These are phyloP conservation scores for Chalciporus pseudorubinellus DNA, from an alignment of 768 basidiomycete genomes.

Conservation along the genomic window DNA sequence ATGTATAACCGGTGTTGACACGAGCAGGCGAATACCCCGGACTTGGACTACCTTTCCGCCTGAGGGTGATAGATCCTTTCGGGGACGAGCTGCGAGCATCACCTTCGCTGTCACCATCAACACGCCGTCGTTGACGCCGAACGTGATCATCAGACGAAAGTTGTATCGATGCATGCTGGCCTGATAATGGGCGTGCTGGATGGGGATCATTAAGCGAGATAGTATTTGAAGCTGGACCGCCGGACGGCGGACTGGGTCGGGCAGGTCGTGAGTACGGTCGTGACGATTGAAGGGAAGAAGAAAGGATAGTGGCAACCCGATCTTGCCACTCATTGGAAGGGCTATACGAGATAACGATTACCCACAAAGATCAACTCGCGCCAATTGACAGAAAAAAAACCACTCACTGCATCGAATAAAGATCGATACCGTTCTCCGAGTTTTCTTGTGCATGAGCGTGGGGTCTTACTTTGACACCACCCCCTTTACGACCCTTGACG, in stretches of 20 bases:
- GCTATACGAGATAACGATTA: conserved; percentile 35
- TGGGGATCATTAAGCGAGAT: conserved; percentile 16
- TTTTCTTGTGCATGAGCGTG: conserved; percentile 21
- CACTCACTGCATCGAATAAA: conserved; percentile 64
- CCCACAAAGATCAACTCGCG: background rate
- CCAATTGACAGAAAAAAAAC: background rate
- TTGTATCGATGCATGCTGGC: conserved; percentile 13
- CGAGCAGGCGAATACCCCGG: conserved; percentile 17
- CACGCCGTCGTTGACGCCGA: conserved; percentile 51
- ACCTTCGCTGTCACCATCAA: conserved; percentile 27
- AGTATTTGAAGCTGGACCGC: background rate
- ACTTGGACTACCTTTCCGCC: conserved; percentile 18
- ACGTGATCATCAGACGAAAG: conserved; percentile 27
- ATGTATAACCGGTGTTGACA: conserved; percentile 9
- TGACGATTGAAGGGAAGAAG: conserved; percentile 17
- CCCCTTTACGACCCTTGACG: conserved; percentile 60
- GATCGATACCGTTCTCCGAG: conserved; percentile 30
- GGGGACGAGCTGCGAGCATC: conserved; percentile 8
- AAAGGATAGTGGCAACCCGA: conserved; percentile 39
- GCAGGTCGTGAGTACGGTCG: background rate
- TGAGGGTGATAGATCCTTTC: background rate
- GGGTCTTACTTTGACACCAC: conserved; percentile 31
- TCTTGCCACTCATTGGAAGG: conserved; percentile 88
- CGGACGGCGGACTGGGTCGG: background rate
- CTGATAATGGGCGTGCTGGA: conserved; percentile 1